Evolutionary conservation across 345 rosid species (phyloP).

Genomic region (Acer yangbiense): DNA sequence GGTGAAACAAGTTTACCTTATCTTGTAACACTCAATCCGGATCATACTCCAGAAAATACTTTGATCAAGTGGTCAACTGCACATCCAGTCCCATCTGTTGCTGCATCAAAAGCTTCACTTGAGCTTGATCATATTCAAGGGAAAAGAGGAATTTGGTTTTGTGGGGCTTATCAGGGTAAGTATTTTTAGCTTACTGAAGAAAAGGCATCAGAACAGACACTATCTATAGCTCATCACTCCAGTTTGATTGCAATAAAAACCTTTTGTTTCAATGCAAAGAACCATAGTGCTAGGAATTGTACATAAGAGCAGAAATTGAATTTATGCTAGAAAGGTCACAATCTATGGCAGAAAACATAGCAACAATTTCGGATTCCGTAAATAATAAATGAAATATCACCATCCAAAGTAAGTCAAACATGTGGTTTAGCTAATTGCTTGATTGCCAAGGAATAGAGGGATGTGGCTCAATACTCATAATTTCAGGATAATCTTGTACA

Average conservation of each 20-base stretch:
- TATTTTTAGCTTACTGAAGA: background rate
- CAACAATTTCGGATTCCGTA: too few relatives aligned
- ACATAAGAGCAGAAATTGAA: background rate
- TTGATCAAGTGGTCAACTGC: constrained; percentile 78
- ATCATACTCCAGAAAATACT: constrained; percentile 52
- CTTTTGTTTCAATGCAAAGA: background rate
- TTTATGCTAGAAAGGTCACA: too few relatives aligned
- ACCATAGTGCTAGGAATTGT: background rate
- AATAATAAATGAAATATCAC: too few relatives aligned
- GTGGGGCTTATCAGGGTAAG: constrained; percentile 88
- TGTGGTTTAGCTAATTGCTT: too few relatives aligned
- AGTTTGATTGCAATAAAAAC: background rate
- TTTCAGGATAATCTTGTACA: too few relatives aligned
- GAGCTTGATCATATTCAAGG: constrained; percentile 81
- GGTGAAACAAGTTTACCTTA: constrained; percentile 62
- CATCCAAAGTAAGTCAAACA: too few relatives aligned
- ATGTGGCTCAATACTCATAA: too few relatives aligned
- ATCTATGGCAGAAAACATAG: too few relatives aligned
- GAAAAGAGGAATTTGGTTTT: constrained; percentile 82
- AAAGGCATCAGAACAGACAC: background rate
- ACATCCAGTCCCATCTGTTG: constrained; percentile 88
- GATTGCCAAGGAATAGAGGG: too few relatives aligned
- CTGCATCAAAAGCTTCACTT: constrained; percentile 75
- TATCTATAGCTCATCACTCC: background rate
- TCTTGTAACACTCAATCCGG: constrained; percentile 87